phyloP scores from a whole-genome alignment of 78 protist genomes.

The Dictyostelium firmibasis region DNA sequence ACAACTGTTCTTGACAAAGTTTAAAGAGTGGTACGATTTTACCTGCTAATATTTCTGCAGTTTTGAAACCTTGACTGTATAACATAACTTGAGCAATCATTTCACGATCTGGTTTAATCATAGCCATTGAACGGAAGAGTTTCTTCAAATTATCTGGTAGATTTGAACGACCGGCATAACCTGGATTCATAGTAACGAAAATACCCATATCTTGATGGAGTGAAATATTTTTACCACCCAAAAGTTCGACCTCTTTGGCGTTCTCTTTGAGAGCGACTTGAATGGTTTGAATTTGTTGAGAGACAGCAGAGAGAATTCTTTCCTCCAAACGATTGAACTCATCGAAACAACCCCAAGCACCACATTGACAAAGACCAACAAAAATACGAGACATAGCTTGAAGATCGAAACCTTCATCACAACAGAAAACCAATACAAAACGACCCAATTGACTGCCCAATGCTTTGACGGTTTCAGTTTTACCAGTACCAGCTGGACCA shows the following conservation, averaged over 20 bases:
- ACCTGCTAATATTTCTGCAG: constrained; percentile 92
- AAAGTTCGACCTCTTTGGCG: constrained; percentile 79
- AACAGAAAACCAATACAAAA: constrained; percentile 96
- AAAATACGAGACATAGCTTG: constrained; percentile 98
- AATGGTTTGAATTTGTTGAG: constrained; percentile 98
- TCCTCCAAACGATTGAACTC: constrained; percentile 99
- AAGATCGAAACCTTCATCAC: constrained; percentile 98
- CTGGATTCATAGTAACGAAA: constrained; percentile 99
- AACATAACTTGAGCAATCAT: constrained; percentile 98
- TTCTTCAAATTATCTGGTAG: constrained; percentile 99
- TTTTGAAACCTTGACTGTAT: constrained; percentile 96
- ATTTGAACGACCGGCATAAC: constrained; percentile 99
- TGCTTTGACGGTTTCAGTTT: constrained; percentile 98
- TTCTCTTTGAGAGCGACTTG: constrained; percentile 90
- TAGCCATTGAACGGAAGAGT: constrained; percentile 94
- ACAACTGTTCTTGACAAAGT: constrained; percentile 95
- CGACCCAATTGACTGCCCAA: constrained; percentile 95
- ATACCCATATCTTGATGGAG: constrained; percentile 92
- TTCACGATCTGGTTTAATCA: constrained; percentile 97
- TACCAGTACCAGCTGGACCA: constrained; percentile 99
- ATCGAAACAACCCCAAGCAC: constrained; percentile 99
- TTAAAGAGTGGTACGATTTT: constrained; percentile 97
- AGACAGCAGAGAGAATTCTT: constrained; percentile 98
- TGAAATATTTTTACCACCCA: constrained; percentile 73
- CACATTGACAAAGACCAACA: constrained; percentile 97